Percentiles rank a stretch among this genome's conserved stretches.
These are phyloP conservation scores for Phytopythium vexans DNA, from an alignment of 352 stramenopile genomes.

Conservation along the genomic window DNA sequence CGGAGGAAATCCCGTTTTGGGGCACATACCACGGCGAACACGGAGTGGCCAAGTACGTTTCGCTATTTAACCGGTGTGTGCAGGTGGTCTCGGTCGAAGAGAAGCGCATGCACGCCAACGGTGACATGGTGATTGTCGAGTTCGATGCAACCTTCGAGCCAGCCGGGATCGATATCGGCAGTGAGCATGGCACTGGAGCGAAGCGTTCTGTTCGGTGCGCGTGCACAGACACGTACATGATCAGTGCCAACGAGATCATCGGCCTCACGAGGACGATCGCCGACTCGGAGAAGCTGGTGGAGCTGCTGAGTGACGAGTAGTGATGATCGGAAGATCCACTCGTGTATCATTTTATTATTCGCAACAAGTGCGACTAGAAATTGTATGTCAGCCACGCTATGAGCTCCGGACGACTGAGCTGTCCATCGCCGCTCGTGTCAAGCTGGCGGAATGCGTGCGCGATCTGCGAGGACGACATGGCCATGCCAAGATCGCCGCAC, in stretches of 20 bases:
- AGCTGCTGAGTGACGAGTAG: constrained; percentile 52
- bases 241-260: constrained; percentile 72
- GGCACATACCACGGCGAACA: constrained; percentile 62
- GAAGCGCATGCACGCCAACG: constrained; percentile 63
- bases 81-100: constrained; percentile 53
- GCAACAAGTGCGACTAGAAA: constrained; percentile 19
- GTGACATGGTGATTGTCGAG: constrained; percentile 76
- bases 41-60: constrained; percentile 68
- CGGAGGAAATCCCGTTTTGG: constrained; percentile 79
- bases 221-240: constrained; percentile 75
- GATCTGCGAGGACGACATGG: constrained; percentile 54
- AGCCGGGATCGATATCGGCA: constrained; percentile 18
- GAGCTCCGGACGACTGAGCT: constrained; percentile 59
- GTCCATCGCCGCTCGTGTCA: constrained; percentile 55
- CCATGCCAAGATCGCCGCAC: constrained; percentile 68
- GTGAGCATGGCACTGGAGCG: background rate
- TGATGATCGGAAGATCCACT: constrained; percentile 14
- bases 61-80: constrained; percentile 62
- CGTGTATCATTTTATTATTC: constrained; percentile 7
- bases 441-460: constrained; percentile 53
- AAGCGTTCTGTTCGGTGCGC: constrained; percentile 45
- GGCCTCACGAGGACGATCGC: constrained; percentile 75
- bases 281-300: constrained; percentile 74
- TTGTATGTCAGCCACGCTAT: constrained; percentile 52
- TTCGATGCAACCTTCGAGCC: constrained; percentile 64